phyloP scores from a whole-genome alignment of 2,329 filamentous ascomycete species.

The Alternaria solani region DNA sequence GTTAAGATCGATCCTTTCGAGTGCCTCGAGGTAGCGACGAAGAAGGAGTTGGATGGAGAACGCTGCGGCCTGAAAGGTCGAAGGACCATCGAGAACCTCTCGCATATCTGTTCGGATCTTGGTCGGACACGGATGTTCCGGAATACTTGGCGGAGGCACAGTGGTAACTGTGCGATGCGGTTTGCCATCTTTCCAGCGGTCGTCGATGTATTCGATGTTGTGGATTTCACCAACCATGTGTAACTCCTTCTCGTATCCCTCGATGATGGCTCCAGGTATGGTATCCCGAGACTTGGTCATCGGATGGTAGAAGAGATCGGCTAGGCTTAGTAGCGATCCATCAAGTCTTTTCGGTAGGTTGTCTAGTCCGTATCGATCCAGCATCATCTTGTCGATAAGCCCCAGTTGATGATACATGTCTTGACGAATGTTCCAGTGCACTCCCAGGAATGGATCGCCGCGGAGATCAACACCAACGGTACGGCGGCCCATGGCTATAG shows the following conservation, averaged over 20 bases:
- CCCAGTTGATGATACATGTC: conserved; percentile 29
- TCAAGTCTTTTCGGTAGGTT: conserved; percentile 20
- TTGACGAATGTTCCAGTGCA: conserved; percentile 31
- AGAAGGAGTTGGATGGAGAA: conserved; percentile 24
- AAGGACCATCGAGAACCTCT: conserved; percentile 27
- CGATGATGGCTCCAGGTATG: conserved; percentile 24
- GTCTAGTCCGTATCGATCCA: conserved; percentile 21
- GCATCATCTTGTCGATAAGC: conserved; percentile 29
- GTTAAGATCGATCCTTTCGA: conserved; percentile 25
- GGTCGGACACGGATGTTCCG: conserved; percentile 11
- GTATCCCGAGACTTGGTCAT: conserved; percentile 17
- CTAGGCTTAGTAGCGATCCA: conserved; percentile 22
- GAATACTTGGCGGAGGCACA: conserved; percentile 16
- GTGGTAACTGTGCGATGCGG: conserved; percentile 25
- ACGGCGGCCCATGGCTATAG: conserved; percentile 23
- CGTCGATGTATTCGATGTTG: conserved; percentile 27
- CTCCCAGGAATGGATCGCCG: conserved; percentile 26
- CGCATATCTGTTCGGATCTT: conserved; percentile 25
- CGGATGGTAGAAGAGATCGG: conserved; percentile 20
- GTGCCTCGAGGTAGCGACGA: conserved; percentile 23
- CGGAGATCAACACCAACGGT: conserved; percentile 26
- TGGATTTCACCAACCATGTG: conserved; percentile 23
- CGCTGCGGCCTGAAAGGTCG: conserved; percentile 25
- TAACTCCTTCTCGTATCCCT: conserved; percentile 20
- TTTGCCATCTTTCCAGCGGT: conserved; percentile 25